These are phyloP conservation scores for Leccinum fibrillosum DNA, from an alignment of 768 basidiomycete species.

Conservation along the genomic window DNA sequence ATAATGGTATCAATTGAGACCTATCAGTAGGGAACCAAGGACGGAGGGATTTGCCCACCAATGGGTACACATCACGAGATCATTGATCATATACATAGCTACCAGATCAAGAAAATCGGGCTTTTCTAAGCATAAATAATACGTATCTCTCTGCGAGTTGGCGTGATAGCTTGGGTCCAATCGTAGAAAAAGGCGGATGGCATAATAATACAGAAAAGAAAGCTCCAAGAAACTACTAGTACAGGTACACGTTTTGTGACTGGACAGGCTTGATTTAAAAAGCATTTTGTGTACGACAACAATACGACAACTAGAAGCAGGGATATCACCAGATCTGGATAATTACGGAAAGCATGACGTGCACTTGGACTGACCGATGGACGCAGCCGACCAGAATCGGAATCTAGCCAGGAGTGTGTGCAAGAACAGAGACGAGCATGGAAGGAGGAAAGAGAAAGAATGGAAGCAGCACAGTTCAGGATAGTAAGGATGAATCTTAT, in stretches of 20 bases:
- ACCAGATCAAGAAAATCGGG: constrained; percentile 18
- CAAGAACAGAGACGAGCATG: constrained; percentile 19
- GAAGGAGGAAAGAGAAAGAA: constrained; percentile 6
- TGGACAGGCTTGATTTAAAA: constrained; percentile 5
- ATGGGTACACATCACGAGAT: constrained; percentile 15
- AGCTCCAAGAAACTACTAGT: constrained; percentile 27
- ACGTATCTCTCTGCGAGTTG: constrained; percentile 2
- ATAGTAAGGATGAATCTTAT: not conserved
- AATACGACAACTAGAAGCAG: constrained; percentile 14
- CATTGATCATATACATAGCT: constrained; percentile 19
- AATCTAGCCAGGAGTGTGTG: constrained; percentile 19
- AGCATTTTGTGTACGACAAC: constrained; percentile 23
- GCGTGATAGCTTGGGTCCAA: constrained; percentile 10
- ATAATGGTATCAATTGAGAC: constrained; percentile 1
- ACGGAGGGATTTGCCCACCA: constrained; percentile 16
- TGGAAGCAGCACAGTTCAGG: constrained; percentile 7
- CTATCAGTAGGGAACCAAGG: constrained; percentile 3
- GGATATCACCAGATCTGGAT: constrained; percentile 16
- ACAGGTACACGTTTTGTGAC: constrained; percentile 23
- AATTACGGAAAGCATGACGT: constrained; percentile 17
- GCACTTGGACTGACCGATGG: constrained; percentile 1
- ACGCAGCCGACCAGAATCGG: constrained; percentile 13
- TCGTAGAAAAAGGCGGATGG: constrained; percentile 13
- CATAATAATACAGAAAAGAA: constrained; percentile 26
- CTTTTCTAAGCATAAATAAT: constrained; percentile 22